Evolutionary conservation across 352 stramenopile species (phyloP), one percentile per base, ranked within the genome.

Genomic region (Phytophthora melonis): DNA sequence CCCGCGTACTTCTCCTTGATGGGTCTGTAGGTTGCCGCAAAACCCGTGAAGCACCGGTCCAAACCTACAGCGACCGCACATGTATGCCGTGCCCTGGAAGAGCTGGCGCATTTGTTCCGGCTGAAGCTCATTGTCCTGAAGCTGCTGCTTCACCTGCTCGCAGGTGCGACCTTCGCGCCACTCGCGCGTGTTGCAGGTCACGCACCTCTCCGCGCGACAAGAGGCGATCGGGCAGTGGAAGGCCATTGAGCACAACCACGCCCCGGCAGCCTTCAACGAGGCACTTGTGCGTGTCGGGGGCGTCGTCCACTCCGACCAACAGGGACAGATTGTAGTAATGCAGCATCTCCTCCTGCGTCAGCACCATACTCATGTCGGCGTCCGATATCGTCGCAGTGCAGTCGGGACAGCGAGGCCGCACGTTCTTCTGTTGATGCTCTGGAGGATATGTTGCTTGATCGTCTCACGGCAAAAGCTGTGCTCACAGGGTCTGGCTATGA

Each of bases 111-210:
- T 13, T 19, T 58, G 52, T 16, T 58, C 25, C 9, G 52, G 25
- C 25, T 58, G 52, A 41, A 58, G 65, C 19, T 70, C 36, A 49
- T 45, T 72, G 53, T 69, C 58, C 7, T 49, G 36, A 21, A 43
- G 10, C 32, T 66, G 63, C 47, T 72, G 69, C 9, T 39, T 50
- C n/a, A 45, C 52, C 69, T 77, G 63, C 30, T 66, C 63, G 23
- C 69, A 77, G 14, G 63, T 72, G 16, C 65, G 34, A 1, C 53
- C 69, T 9, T 52, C 58, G 53, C 69, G 69, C 69, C 69, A 77
- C 45, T 59, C 58, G 19, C 53, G 69, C 32, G 69, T 69, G 55
- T 77, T 77, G 54, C 69, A 77, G 39, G 61, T 54, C 41, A 66
- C 63, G 34, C 69, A 77, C 10, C 69, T 59, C 53, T 72, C 63